A percentile compares a stretch with the other conserved stretches of the same genome.
These are phyloP conservation scores for Letharia lupina DNA, from an alignment of 495 filamentous ascomycete genomes.

Conservation along the genomic window DNA sequence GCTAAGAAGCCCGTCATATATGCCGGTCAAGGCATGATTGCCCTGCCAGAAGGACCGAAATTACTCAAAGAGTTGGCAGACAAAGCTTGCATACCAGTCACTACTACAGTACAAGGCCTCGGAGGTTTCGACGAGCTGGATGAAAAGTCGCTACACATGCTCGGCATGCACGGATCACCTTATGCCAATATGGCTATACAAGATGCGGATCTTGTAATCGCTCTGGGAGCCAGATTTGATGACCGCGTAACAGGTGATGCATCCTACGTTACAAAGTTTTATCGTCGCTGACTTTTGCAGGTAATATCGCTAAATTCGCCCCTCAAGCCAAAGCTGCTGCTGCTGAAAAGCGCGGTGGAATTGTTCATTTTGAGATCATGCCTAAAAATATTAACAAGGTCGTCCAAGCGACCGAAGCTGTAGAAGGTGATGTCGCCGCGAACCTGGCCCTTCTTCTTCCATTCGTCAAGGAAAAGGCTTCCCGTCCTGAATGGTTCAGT, in stretches of 20 bases:
- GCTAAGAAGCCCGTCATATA: slow-evolving; percentile 54
- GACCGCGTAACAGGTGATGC: slow-evolving; percentile 48
- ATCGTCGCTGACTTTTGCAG: background rate
- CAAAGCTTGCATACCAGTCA: slow-evolving; percentile 52
- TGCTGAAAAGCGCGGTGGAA: slow-evolving; percentile 47
- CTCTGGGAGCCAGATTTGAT: slow-evolving; percentile 54
- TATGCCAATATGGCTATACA: slow-evolving; percentile 60
- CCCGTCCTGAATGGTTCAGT: slow-evolving; percentile 75
- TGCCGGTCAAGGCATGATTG: slow-evolving; percentile 51
- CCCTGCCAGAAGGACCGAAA: slow-evolving; percentile 41
- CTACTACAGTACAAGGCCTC: slow-evolving; percentile 57
- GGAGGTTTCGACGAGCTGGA: slow-evolving; percentile 55
- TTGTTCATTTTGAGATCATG: slow-evolving; percentile 57
- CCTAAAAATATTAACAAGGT: slow-evolving; percentile 56
- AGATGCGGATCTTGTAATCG: slow-evolving; percentile 55
- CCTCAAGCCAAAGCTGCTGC: slow-evolving; percentile 51
- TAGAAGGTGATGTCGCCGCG: slow-evolving; percentile 50
- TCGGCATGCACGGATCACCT: slow-evolving; percentile 56
- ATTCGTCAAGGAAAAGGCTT: slow-evolving; percentile 48
- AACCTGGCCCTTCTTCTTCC: slow-evolving; percentile 72
- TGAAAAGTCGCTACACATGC: slow-evolving; percentile 51
- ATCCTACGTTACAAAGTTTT: background rate
- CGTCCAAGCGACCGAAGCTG: slow-evolving; percentile 45
- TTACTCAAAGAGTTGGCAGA: slow-evolving; percentile 49
- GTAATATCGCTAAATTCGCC: slow-evolving; percentile 42